These are phyloP conservation scores for Lepraria neglecta DNA, from an alignment of 495 filamentous ascomycete genomes.

Conservation along the genomic window DNA sequence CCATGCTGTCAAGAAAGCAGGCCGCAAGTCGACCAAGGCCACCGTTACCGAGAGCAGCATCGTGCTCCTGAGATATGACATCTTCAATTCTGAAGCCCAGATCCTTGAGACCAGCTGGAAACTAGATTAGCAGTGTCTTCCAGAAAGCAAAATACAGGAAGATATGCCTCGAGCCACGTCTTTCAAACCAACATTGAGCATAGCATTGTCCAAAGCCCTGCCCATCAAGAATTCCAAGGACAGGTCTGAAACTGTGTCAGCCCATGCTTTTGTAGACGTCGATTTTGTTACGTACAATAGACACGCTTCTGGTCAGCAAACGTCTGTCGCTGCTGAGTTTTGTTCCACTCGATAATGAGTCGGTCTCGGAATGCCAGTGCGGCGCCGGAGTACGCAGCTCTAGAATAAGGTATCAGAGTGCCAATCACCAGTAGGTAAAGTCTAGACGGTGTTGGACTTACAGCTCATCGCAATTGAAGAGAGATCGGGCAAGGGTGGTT, in stretches of 20 bases:
- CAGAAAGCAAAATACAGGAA: not conserved
- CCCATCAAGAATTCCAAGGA: conserved; percentile 98
- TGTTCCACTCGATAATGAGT: conserved; percentile 93
- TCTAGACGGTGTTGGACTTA: conserved; percentile 25
- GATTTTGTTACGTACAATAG: conserved; percentile 55
- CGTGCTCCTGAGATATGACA: conserved; percentile 88
- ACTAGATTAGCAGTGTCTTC: not conserved
- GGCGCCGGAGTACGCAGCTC: conserved; percentile 84
- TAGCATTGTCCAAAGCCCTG: conserved; percentile 91
- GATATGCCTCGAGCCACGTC: conserved; percentile 65
- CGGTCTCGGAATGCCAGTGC: conserved; percentile 88
- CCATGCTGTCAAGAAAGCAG: conserved; percentile 93
- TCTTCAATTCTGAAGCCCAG: conserved; percentile 97
- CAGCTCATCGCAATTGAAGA: conserved; percentile 96
- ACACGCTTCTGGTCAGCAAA: conserved; percentile 83
- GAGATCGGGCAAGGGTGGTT: conserved; percentile 88
- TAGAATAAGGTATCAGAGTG: conserved; percentile 27
- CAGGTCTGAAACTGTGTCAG: conserved; percentile 48
- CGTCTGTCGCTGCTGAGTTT: conserved; percentile 92
- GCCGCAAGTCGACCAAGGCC: conserved; percentile 91
- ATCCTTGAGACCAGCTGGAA: conserved; percentile 67
- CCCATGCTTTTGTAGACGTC: not conserved
- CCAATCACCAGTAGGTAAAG: not conserved
- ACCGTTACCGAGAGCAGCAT: conserved; percentile 93
- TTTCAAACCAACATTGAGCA: conserved; percentile 91